These are phyloP conservation scores for Eucalyptus tenuipes DNA, from an alignment of 345 rosid genomes.

Conservation along the genomic window DNA sequence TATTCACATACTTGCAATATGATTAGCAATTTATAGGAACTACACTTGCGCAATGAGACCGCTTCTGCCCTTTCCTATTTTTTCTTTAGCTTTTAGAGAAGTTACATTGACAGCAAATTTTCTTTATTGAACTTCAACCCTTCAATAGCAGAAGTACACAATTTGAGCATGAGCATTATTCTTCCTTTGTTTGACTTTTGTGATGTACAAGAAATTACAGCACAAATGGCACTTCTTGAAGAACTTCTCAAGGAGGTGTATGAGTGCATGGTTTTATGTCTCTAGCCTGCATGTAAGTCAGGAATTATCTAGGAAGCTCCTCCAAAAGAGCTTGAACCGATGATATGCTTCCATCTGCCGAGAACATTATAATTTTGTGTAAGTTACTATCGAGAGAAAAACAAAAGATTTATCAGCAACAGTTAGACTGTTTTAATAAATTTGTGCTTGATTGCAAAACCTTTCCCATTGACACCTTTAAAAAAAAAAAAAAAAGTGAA, in stretches of 20 bases:
- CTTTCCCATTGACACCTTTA: neutral
- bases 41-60: neutral
- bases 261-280: constrained; percentile 37
- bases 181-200: neutral
- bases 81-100: neutral
- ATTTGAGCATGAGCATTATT: neutral
- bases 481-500: neutral
- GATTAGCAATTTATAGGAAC: neutral
- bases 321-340: constrained; percentile 64
- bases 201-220: neutral
- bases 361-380: neutral
- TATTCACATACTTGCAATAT: neutral
- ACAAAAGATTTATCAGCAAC: neutral
- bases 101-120: neutral
- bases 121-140: neutral
- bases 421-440: neutral
- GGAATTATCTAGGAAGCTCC: constrained; percentile 74
- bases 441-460: neutral
- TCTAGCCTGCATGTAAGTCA: constrained; percentile 45
- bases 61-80: neutral
- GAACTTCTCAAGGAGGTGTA: neutral
- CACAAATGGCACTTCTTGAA: neutral
- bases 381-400: neutral
- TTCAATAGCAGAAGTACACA: neutral
- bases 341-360: constrained; percentile 56